Base-by-base conservation (phyloP, 2,329 filamentous ascomycete genomes). In the Alternaria triticimaculans region DNA sequence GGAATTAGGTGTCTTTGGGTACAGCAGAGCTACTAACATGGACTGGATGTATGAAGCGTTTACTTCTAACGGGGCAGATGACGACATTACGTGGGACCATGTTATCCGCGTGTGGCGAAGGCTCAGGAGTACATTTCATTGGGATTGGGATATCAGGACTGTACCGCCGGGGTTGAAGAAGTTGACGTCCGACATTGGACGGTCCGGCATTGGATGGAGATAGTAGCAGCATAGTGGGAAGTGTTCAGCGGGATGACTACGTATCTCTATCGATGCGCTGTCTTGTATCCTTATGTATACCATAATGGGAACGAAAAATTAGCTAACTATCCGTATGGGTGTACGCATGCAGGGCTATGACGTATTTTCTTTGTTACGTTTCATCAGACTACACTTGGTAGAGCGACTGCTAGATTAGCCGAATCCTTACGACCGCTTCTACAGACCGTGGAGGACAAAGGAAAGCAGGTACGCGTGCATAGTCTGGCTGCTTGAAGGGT, bases 271-370 rank as follows among this genome's bases (percentile, higher is more conserved):
- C 1, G 3, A 7, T 14, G 28, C 28, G 28, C 6, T 6, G 12
- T 33, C 28, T 33, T 33, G 11, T 14, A 33, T 33, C 28, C 3
- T 7, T 6, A 0, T 14, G 14, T 33, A 33, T 15, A 33, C 0
- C 0, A 33, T 33, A 4, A 0, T 15, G 30, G 30, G 1, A 33
- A 33, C 2, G 3, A 8, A 0, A 0, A 33, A 1, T 33, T 33
- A 3, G 1, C 14, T 33, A 0, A 3, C 30, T 33, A 0, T 2
- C 30, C 3, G 6, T 8, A 25, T 8, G 23, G 6, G 6, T 8
- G 23, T 7, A 23, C n/a, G 37, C n/a, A 41, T 41, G 37, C 37
- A 41, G 37, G 4, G 9, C n/a, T 18, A 41, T 41, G 37, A 11
- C 37, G n/a, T 41, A 1, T 3, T 0, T 41, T 41, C 37, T 41